Conservation (phyloP, 192 early-diverging fungal species). For the Funneliformis geosporum region DNA sequence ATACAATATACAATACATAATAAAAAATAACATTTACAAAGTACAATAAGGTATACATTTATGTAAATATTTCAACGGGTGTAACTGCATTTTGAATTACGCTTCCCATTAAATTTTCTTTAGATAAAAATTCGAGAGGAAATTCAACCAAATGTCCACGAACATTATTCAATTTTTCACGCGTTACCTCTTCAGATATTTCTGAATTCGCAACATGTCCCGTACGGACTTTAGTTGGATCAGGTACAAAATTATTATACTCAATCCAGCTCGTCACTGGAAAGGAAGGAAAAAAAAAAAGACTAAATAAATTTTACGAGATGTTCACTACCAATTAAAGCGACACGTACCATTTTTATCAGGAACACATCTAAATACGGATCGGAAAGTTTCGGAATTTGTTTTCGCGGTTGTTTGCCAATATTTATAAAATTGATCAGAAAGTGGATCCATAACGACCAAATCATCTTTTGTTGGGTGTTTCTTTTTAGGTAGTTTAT, state of each 20-base stretch:
- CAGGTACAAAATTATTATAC: conserved; percentile 41
- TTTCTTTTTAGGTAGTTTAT: background rate
- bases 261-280: conserved; percentile 40
- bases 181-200: background rate
- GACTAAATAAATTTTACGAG: background rate
- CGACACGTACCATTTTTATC: conserved; percentile 68
- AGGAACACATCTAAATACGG: conserved; percentile 83
- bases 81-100: conserved; percentile 48
- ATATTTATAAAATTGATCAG: conserved; percentile 60
- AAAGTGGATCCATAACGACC: conserved; percentile 71
- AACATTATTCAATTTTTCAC: background rate
- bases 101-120: conserved; percentile 55
- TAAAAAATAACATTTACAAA: too few species aligned
- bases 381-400: conserved; percentile 72
- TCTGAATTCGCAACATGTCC: conserved; percentile 43
- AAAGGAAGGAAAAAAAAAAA: conserved; percentile 34
- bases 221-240: conserved; percentile 32
- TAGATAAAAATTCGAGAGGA: conserved; percentile 48
- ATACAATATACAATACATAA: too few species aligned
- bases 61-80: conserved; percentile 60
- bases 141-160: conserved; percentile 58
- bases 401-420: conserved; percentile 63
- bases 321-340: too few species aligned
- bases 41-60: background rate
- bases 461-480: conserved; percentile 40